Percentiles rank a stretch among this genome's conserved stretches.
phyloP scores from a whole-genome alignment of 148 eudicot genomes.

The Beta vulgaris region DNA sequence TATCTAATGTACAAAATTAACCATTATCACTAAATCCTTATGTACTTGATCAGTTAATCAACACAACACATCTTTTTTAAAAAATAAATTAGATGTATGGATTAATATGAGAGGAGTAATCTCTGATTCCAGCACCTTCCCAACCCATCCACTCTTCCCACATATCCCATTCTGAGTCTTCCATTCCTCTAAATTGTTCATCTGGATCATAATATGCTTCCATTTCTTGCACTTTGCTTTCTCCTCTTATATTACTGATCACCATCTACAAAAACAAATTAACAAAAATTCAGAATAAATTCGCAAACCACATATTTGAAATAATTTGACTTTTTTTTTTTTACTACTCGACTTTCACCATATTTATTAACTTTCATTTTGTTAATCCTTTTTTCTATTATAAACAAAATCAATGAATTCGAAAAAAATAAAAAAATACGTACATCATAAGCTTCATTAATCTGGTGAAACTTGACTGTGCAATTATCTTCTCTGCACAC shows the following conservation, averaged over 20 bases:
- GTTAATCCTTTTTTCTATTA: no score
- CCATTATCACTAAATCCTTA: not conserved
- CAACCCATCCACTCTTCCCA: conserved; percentile 96
- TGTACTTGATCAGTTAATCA: not conserved
- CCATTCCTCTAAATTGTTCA: conserved; percentile 53
- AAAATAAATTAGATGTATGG: conserved; percentile 43
- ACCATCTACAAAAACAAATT: conserved; percentile 66
- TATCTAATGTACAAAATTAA: not conserved
- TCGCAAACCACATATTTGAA: no score
- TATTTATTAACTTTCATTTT: no score
- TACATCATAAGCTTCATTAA: conserved; percentile 90
- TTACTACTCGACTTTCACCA: no score
- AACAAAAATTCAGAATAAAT: no score
- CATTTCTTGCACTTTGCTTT: conserved; percentile 22
- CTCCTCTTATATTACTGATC: conserved; percentile 56
- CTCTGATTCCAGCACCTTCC: conserved; percentile 85
- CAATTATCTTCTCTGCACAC: conserved; percentile 74
- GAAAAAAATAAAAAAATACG: no score
- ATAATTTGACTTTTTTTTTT: no score
- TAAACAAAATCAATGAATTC: no score
- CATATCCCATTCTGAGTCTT: conserved; percentile 63
- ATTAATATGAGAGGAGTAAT: conserved; percentile 68
- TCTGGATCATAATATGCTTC: conserved; percentile 32
- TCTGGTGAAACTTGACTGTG: conserved; percentile 61
- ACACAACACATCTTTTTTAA: not conserved